Evolutionary conservation across 108 stramenopile genomes (phyloP), one percentile per base, ranked within the genome.

Genomic region (Cyclotella cryptica): DNA sequence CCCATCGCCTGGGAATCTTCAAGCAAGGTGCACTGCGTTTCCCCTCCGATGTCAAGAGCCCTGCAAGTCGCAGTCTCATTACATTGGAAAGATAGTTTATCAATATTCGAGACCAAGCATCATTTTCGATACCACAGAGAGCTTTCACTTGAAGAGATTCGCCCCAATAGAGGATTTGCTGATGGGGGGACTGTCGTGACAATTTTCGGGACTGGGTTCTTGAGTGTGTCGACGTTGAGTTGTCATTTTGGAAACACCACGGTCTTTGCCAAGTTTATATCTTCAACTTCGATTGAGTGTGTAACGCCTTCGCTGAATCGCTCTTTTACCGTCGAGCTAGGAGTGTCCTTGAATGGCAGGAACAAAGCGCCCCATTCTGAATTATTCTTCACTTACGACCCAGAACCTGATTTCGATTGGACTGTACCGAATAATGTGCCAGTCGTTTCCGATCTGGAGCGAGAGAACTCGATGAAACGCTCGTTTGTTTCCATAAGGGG

Each of bases 181-280:
- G 29, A 42, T 29, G 85, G 85, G 11, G 85, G 85, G 8, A 68
- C 85, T 42, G 15, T 57, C 21, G 76, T 85, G n/a, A 85, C 53
- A 19, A 45, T 85, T 49, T 24, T 24, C 29, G 85, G 85, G 1
- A 79, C 74, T 29, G 74, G 74, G 39, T 83, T 86, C 27, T 44
- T 86, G 29, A 55, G 83, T 28, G 65, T 61, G n/a, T 54, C 78
- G 6, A 65, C 59, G 22, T 46, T 86, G 26, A 52, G 57, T 3
- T 86, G 85, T 67, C 68, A 60, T 44, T 86, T 86, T 76, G 85
- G 77, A 22, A 58, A 40, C 11, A 58, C 5, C 14, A 14, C 11
- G 43, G 69, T 75, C 4, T n/a, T 47, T 4, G 85, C 85, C 11
- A 62, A 55, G 26, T 83, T 79, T 24, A 29, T 79, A 19, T 72